Base-by-base conservation (phyloP, 78 protist genomes). In the Speleostelium caveatum region DNA sequence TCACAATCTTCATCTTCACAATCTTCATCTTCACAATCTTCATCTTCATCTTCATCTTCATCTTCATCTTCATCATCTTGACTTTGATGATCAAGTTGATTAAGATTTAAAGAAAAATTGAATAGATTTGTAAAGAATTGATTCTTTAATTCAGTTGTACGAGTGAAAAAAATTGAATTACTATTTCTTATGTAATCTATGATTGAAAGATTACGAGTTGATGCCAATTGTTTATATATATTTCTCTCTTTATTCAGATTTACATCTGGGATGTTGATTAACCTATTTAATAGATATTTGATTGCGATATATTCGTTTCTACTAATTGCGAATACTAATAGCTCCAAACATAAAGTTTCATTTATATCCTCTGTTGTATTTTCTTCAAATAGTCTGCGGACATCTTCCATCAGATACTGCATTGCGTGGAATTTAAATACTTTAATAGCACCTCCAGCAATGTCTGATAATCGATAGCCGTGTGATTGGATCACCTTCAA, bases 31-130 rank as follows among this genome's bases (percentile, higher is more conserved):
- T 49, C 55, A 16, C 12, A 8, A 49, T 49, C 12, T 49, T 49
- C 55, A 49, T 49, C 55, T 49, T 49, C 55, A 49, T 49, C 55
- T 49, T 49, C 55, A 49, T 49, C 55, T 49, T 49, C 55, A 49
- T 49, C 12, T 49, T 49, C 55, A 49, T 49, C 12, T 49, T 49
- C 55, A 49, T 49, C 55, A 16, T 12, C 55, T 49, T 49, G 55
- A 8, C 12, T 12, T 8, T 49, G 24, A 16, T 49, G 8, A 49
- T 49, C 55, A 16, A 16, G 55, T 16, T 49, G 24, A 12, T 49
- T 12, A 16, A 16, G 55, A 16, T 49, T 12, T 49, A 12, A 49
- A 16, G 55, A 49, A 12, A 12, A 12, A 12, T 49, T 49, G 8
- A 49, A 12, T 16, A 49, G 8, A 8, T 49, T 12, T 49, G 12